phyloP scores from a whole-genome alignment of 768 basidiomycete species.

The Russula brevipes region DNA sequence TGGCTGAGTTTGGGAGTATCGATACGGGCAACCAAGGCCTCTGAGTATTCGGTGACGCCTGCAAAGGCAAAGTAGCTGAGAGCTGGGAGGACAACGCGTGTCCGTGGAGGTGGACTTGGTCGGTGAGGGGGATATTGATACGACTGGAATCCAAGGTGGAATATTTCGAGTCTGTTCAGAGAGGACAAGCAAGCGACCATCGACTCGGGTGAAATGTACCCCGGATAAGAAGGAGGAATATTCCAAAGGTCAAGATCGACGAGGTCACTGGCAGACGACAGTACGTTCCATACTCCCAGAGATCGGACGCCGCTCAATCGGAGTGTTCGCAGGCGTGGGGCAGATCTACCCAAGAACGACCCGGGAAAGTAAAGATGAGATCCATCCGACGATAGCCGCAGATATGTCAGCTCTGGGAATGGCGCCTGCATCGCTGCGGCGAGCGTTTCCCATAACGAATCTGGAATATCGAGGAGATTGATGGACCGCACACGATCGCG shows the following conservation, averaged over 20 bases:
- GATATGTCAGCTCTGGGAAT: background rate
- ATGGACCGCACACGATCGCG: background rate
- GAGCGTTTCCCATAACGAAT: background rate
- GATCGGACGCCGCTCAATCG: background rate
- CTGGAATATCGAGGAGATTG: background rate
- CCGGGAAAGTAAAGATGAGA: background rate
- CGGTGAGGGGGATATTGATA: background rate
- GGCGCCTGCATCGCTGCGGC: background rate
- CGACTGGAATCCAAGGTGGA: background rate
- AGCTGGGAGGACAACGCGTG: background rate
- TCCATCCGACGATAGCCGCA: background rate
- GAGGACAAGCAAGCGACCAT: background rate
- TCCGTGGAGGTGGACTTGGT: background rate
- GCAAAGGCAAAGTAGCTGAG: background rate
- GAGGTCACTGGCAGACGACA: background rate
- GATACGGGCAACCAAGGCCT: background rate
- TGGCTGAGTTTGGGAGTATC: background rate
- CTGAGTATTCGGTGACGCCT: background rate
- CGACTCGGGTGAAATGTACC: background rate
- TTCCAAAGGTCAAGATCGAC: background rate
- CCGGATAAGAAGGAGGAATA: background rate
- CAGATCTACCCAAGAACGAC: background rate
- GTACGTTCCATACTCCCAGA: background rate
- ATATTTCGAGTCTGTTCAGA: background rate
- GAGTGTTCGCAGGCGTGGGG: background rate